phyloP scores from a whole-genome alignment of 2,329 filamentous ascomycete species.

The Colletotrichum paranaense region DNA sequence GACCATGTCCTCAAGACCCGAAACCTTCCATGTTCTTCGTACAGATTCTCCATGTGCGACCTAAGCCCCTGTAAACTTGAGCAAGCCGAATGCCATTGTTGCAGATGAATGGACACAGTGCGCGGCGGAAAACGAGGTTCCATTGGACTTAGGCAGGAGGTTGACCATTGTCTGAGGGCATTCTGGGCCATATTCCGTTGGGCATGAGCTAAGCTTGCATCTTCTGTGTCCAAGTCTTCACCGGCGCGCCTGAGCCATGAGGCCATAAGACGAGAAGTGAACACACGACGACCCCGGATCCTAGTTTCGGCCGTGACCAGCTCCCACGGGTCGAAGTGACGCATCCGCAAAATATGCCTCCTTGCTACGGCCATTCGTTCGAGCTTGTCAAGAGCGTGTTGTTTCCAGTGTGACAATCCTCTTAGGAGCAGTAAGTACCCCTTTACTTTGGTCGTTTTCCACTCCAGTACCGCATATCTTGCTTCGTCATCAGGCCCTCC shows the following conservation, averaged over 20 bases:
- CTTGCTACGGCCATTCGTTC: constrained; percentile 75
- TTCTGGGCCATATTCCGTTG: neutral
- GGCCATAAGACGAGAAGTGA: constrained; percentile 1
- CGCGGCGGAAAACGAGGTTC: neutral
- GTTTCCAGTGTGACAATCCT: constrained; percentile 65
- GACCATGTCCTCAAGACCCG: constrained; percentile 6
- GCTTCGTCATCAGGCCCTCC: neutral
- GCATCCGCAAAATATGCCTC: constrained; percentile 74
- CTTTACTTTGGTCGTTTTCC: constrained; percentile 21
- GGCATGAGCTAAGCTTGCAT: neutral
- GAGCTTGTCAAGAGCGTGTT: constrained; percentile 71
- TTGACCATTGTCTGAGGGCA: constrained; percentile 5
- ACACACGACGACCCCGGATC: constrained; percentile 19
- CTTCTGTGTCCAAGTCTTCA: neutral
- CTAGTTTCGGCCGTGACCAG: constrained; percentile 32
- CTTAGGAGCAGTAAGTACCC: constrained; percentile 29
- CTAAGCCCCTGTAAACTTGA: neutral
- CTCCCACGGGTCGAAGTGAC: constrained; percentile 42
- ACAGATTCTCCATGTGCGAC: neutral
- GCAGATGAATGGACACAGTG: neutral
- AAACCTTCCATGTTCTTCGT: neutral
- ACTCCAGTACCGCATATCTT: constrained; percentile 8
- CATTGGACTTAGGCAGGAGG: neutral
- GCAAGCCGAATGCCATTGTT: constrained; percentile 5
- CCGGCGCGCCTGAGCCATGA: constrained; percentile 21